A percentile compares a stretch with the other conserved stretches of the same genome.
Conservation (phyloP, 257 asterid species). For the Marsdenia floribunda region DNA sequence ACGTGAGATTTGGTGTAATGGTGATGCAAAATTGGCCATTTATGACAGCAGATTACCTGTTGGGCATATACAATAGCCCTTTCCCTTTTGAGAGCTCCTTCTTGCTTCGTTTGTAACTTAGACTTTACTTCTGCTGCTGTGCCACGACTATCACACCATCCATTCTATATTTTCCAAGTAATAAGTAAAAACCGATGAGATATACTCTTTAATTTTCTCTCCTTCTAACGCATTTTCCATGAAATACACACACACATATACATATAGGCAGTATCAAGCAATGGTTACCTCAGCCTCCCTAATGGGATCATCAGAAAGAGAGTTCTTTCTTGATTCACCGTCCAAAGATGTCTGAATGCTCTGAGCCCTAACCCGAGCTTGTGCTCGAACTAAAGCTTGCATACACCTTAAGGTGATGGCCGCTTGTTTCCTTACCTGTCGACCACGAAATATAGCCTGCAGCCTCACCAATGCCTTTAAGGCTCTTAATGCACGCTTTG, state of each 20-base stretch:
- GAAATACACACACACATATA: neutral
- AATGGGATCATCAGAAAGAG: constrained; percentile 34
- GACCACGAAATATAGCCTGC: constrained; percentile 90
- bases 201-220: neutral
- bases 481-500: constrained; percentile 85
- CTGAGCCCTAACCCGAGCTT: constrained; percentile 76
- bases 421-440: constrained; percentile 77
- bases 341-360: constrained; percentile 35
- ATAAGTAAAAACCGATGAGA: neutral
- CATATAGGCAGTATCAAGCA: neutral
- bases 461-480: constrained; percentile 79
- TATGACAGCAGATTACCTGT: constrained; percentile 39
- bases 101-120: constrained; percentile 74
- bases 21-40: neutral
- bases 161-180: constrained; percentile 36
- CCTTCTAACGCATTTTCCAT: neutral
- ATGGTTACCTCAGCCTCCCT: constrained; percentile 57
- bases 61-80: constrained; percentile 75
- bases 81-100: constrained; percentile 85
- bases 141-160: constrained; percentile 85
- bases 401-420: constrained; percentile 78
- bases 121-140: constrained; percentile 62
- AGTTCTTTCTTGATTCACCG: constrained; percentile 14
- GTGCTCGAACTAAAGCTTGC: constrained; percentile 86
- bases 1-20: neutral